Evolutionary conservation across 2,329 filamentous ascomycete genomes (phyloP).

Genomic region (Macroventuria anomochaeta): DNA sequence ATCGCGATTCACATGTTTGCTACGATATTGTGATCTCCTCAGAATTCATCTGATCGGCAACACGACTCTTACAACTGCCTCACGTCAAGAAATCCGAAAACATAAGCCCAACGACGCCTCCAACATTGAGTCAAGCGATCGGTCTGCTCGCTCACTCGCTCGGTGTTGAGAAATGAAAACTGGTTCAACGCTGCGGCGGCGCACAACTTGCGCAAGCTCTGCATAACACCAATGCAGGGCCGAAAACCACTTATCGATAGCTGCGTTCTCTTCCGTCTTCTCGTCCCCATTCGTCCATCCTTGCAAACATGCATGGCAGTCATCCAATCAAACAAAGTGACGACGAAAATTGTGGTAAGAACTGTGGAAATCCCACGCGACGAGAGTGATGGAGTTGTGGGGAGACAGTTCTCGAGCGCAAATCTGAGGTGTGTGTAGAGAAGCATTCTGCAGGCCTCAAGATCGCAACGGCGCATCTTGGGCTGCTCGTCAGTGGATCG

Average conservation of each 20-base stretch:
- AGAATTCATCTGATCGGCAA: background rate
- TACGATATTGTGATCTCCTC: background rate
- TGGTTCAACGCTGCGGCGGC: conserved; percentile 11
- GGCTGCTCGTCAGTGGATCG: conserved; percentile 3
- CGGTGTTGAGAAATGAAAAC: conserved; percentile 22
- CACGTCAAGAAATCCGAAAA: background rate
- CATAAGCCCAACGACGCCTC: background rate
- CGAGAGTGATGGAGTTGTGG: conserved; percentile 16
- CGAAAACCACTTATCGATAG: conserved; percentile 23
- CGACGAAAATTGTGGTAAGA: conserved; percentile 1
- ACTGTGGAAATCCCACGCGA: conserved; percentile 12
- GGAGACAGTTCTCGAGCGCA: conserved; percentile 24
- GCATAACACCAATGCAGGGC: conserved; percentile 27
- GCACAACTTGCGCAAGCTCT: conserved; percentile 9
- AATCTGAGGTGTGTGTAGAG: conserved; percentile 18
- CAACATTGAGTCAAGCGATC: conserved; percentile 4
- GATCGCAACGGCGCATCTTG: conserved; percentile 11
- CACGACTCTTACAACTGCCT: background rate
- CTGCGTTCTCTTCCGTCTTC: conserved; percentile 10
- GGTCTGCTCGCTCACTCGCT: background rate
- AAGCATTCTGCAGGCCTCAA: background rate
- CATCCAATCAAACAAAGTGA: background rate
- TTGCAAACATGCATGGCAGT: background rate
- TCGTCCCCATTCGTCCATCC: background rate
- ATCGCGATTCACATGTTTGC: background rate